Base-by-base conservation (phyloP, 106 monocot species). In the Dioscorea alata region DNA sequence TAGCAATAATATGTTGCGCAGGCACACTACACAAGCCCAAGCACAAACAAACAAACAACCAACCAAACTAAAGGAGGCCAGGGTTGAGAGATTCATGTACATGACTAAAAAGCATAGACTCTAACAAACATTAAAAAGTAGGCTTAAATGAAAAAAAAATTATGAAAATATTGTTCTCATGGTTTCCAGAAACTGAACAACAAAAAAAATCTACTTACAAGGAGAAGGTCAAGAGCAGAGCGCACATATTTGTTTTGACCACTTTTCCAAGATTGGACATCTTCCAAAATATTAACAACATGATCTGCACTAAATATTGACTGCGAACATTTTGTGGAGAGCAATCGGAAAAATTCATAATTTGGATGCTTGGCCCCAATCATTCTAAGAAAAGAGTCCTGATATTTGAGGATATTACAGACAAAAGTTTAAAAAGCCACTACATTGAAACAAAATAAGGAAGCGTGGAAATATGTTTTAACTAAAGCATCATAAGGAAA, bases 331-430 rank as follows among this genome's bases (percentile, higher is more conserved):
- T 89, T 93, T 64, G 74, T 50, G 48, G 75, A 79, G 66, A 93
- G 89, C 23, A 65, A 57, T 77, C 64, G 79, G 51, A 76, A 83
- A 80, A 84, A 93, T 33, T 86, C 79, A 66, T 86, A 84, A 42
- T 71, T 76, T 61, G 81, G 71, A 84, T 89, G 81, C 57, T 89
- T 86, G 9, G 79, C 74, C 14, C 93, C 93, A 51, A 93, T 89
- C 78, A 76, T 89, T 68, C 78, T 77, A n/a, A 89, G 75, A 84
- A 89, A 73, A 50, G 86, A 74, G 63, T 75, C 86, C 93, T 93
- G 81, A 49, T 84, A 53, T 50, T 68, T 49, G 50, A 32, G 71
- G 6, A 42, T 42, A 42, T 42, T 6, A 10, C 5, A 10, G 10
- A 42, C 42, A 42, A 42, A 34, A 42, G 42, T 42, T 28, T 42